These are phyloP conservation scores for Solidago caesia DNA, from an alignment of 129 eudicot species.

Conservation along the genomic window DNA sequence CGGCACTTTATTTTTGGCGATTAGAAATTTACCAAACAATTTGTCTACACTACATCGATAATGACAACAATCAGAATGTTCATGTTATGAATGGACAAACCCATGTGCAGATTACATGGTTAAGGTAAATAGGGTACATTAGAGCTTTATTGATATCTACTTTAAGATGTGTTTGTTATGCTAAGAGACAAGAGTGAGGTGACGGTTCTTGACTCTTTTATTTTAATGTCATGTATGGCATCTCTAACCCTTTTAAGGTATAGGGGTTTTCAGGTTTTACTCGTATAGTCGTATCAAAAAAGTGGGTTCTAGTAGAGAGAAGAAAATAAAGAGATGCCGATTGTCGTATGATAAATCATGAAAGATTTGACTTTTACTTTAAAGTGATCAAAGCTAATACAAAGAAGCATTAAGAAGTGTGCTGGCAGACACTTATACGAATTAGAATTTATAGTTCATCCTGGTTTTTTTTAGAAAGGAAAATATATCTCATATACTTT, in stretches of 20 bases:
- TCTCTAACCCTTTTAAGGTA: neutral
- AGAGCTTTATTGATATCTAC: neutral
- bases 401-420: neutral
- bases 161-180: slow-evolving; percentile 13
- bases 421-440: neutral
- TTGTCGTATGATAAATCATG: neutral
- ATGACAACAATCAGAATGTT: neutral
- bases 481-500: too few relatives aligned
- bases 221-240: slow-evolving; percentile 8
- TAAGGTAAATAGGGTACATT: slow-evolving; percentile 10
- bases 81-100: slow-evolving; percentile 5
- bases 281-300: neutral
- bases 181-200: neutral
- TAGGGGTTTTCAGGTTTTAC: slow-evolving; percentile 9
- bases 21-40: slow-evolving; percentile 10
- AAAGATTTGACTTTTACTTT: neutral
- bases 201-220: slow-evolving; percentile 3
- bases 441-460: neutral
- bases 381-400: neutral
- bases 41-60: slow-evolving; percentile 4
- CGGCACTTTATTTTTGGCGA: neutral
- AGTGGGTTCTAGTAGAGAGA: neutral
- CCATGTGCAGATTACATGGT: slow-evolving; percentile 22
- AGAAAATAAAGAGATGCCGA: neutral
- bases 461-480: neutral